Evolutionary conservation across 306 rosid species (phyloP).

Genomic region (Gynostemma pentaphyllum): DNA sequence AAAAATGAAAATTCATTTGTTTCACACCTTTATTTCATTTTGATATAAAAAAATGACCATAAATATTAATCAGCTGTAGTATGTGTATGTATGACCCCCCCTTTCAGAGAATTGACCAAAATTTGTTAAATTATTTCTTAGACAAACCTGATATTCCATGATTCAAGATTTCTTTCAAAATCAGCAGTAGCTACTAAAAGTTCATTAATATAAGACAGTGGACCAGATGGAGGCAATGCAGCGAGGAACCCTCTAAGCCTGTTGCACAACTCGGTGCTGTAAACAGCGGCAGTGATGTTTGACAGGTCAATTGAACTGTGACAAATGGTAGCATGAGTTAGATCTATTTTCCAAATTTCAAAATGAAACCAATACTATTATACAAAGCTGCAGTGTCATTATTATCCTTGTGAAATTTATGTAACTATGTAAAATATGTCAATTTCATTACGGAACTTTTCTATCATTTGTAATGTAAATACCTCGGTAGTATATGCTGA

Average conservation of each 20-base stretch:
- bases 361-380: neutral
- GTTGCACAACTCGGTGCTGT: conserved; percentile 71
- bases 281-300: conserved; percentile 82
- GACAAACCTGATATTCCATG: conserved; percentile 74
- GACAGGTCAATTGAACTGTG: conserved; percentile 80
- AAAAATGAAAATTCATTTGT: neutral
- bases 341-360: neutral
- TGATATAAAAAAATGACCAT: neutral
- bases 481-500: conserved; percentile 89
- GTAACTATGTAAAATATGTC: neutral
- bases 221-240: conserved; percentile 90
- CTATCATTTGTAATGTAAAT: conserved; percentile 1
- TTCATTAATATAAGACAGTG: conserved; percentile 68
- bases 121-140: neutral
- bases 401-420: no score
- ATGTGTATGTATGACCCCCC: no score
- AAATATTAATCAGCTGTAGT: neutral
- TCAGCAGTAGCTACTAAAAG: conserved; percentile 74
- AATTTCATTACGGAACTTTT: no score
- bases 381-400: neutral
- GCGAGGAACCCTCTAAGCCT: conserved; percentile 74
- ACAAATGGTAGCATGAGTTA: conserved; percentile 20
- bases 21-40: neutral
- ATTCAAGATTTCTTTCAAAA: conserved; percentile 85
- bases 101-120: neutral